Evolutionary conservation across 2,329 filamentous ascomycete species (phyloP).

Genomic region (Lachnellula cervina): DNA sequence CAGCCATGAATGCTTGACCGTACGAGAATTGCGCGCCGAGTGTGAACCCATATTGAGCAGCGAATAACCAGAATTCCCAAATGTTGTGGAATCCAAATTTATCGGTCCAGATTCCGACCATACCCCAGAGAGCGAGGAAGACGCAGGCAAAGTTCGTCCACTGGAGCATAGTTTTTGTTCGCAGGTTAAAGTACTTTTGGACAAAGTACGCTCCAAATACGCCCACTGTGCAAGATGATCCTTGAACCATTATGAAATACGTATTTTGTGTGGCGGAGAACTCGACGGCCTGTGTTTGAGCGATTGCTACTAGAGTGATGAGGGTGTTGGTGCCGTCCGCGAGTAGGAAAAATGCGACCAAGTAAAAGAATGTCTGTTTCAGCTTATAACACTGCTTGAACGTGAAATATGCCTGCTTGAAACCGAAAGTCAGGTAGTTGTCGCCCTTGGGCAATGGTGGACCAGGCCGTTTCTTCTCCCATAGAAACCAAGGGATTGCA

Average conservation of each 20-base stretch:
- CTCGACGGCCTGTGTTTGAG: constrained; percentile 28
- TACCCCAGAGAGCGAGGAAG: constrained; percentile 27
- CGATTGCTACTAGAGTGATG: constrained; percentile 25
- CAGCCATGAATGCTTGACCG: constrained; percentile 31
- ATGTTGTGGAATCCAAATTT: constrained; percentile 29
- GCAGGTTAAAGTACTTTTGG: constrained; percentile 23
- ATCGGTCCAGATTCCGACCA: constrained; percentile 29
- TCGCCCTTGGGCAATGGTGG: constrained; percentile 25
- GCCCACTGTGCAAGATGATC: constrained; percentile 15
- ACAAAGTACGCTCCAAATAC: constrained; percentile 26
- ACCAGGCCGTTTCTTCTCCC: constrained; percentile 30
- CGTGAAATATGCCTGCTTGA: constrained; percentile 29
- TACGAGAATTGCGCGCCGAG: constrained; percentile 29
- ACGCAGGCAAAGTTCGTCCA: constrained; percentile 25
- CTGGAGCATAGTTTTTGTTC: constrained; percentile 31
- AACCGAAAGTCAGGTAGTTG: constrained; percentile 29
- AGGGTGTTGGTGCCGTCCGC: constrained; percentile 28
- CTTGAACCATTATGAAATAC: constrained; percentile 29
- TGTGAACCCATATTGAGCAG: constrained; percentile 25
- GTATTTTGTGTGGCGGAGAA: constrained; percentile 29
- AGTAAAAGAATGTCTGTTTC: constrained; percentile 29
- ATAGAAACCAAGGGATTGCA: constrained; percentile 31
- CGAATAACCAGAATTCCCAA: constrained; percentile 32
- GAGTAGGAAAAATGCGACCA: constrained; percentile 29
- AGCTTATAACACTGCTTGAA: constrained; percentile 25